Percentiles rank a stretch among this genome's conserved stretches.
phyloP scores from a whole-genome alignment of 805 yeast genomes.

The Debaryomyces maramus region DNA sequence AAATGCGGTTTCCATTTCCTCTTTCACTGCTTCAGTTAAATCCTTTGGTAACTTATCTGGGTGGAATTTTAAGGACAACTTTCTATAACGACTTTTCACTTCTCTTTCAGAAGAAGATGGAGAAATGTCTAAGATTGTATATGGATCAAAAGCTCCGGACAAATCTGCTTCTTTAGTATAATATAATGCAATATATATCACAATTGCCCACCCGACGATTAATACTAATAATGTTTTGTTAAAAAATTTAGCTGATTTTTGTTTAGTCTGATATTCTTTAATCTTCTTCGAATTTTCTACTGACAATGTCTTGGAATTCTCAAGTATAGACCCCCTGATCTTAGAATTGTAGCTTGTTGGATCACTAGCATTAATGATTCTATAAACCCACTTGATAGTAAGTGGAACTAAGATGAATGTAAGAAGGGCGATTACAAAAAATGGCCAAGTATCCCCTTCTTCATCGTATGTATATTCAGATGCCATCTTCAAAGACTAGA shows the following conservation, averaged over 20 bases:
- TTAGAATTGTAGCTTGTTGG: slow-evolving; percentile 19
- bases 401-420: slow-evolving; percentile 68
- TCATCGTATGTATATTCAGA: slow-evolving; percentile 80
- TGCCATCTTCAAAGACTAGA: slow-evolving; percentile 27
- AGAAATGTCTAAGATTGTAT: slow-evolving; percentile 76
- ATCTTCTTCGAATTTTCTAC: slow-evolving; percentile 25
- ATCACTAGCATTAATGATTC: slow-evolving; percentile 19
- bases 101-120: slow-evolving; percentile 69
- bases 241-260: slow-evolving; percentile 33
- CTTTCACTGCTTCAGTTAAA: slow-evolving; percentile 54
- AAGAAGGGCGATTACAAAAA: slow-evolving; percentile 72
- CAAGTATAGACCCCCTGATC: slow-evolving; percentile 31
- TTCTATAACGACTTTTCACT: slow-evolving; percentile 79
- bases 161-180: slow-evolving; percentile 47
- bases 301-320: slow-evolving; percentile 36
- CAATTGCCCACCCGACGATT: slow-evolving; percentile 61
- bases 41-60: slow-evolving; percentile 86
- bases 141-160: slow-evolving; percentile 77
- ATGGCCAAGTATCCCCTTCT: slow-evolving; percentile 91
- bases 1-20: slow-evolving; percentile 68
- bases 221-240: slow-evolving; percentile 35
- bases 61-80: slow-evolving; percentile 82
- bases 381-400: slow-evolving; percentile 39
- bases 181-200: slow-evolving; percentile 40
- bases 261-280: slow-evolving; percentile 26